Evolutionary conservation across 371 early-diverging fungal genomes (phyloP).

Genomic region (Entomophthora muscae): DNA sequence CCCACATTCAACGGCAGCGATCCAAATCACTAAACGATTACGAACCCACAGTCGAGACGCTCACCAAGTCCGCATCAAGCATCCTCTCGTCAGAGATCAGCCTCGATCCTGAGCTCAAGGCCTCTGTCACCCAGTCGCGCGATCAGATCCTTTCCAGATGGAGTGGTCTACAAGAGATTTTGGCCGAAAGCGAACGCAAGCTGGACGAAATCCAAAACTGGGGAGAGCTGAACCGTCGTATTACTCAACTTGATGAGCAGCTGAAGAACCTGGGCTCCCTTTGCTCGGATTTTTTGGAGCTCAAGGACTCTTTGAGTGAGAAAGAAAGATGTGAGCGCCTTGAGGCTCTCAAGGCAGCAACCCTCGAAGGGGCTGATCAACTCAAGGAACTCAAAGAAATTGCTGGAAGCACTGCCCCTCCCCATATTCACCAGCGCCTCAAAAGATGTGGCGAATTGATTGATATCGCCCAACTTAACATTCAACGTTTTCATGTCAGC

Average conservation of each 20-base stretch:
- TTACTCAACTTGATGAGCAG: constrained; percentile 11
- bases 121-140: constrained; percentile 15
- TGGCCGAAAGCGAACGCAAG: background rate
- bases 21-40: background rate
- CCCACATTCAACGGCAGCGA: background rate
- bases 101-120: constrained; percentile 11
- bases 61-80: background rate
- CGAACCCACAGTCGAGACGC: background rate
- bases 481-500: no score
- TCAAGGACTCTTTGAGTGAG: background rate
- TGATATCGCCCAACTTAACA: no score
- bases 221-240: constrained; percentile 11
- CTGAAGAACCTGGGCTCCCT: constrained; percentile 14
- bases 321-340: no score
- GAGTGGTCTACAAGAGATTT: constrained; percentile 13
- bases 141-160: constrained; percentile 18
- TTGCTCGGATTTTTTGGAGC: constrained; percentile 12
- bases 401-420: no score
- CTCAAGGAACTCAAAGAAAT: no score
- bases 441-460: no score
- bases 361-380: no score
- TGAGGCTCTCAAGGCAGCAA: no score
- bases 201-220: background rate
- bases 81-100: background rate
- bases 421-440: no score